A percentile compares a stretch with the other conserved stretches of the same genome.
Evolutionary conservation across 2,329 filamentous ascomycete genomes (phyloP).

Genomic region (Corinectria fuckeliana): DNA sequence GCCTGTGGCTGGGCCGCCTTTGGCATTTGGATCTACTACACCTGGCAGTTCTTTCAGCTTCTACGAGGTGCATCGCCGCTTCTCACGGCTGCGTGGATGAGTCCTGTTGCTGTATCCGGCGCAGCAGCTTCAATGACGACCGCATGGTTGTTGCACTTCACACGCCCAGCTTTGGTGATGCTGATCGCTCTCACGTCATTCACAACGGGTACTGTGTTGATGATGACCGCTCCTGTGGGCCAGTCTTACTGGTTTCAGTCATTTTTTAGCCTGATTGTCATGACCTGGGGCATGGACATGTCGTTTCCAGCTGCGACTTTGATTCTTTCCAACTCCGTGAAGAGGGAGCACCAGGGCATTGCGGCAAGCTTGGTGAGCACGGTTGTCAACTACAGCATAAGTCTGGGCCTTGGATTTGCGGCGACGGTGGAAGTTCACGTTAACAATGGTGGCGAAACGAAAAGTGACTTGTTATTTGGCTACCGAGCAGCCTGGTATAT

Average conservation of each 20-base stretch:
- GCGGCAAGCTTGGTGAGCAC: slow-evolving; percentile 65
- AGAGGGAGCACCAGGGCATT: slow-evolving; percentile 54
- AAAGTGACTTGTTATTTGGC: slow-evolving; percentile 17
- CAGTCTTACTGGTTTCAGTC: slow-evolving; percentile 70
- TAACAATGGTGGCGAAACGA: slow-evolving; percentile 27
- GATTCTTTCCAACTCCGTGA: slow-evolving; percentile 61
- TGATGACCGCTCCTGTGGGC: slow-evolving; percentile 54
- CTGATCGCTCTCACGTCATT: slow-evolving; percentile 53
- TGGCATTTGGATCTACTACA: slow-evolving; percentile 60
- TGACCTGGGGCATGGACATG: slow-evolving; percentile 69
- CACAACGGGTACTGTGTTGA: slow-evolving; percentile 50
- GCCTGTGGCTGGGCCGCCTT: slow-evolving; percentile 62
- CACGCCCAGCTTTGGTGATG: slow-evolving; percentile 48
- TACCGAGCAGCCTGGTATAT: slow-evolving; percentile 38
- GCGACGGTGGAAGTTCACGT: slow-evolving; percentile 64
- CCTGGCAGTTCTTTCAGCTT: slow-evolving; percentile 56
- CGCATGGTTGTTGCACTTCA: slow-evolving; percentile 47
- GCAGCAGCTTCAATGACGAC: slow-evolving; percentile 53
- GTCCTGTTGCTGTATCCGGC: slow-evolving; percentile 52
- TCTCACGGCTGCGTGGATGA: slow-evolving; percentile 52
- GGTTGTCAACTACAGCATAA: slow-evolving; percentile 73
- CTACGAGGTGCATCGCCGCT: slow-evolving; percentile 51
- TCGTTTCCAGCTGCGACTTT: slow-evolving; percentile 68
- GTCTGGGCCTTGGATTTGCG: slow-evolving; percentile 69
- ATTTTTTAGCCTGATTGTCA: slow-evolving; percentile 64